Percentiles rank a stretch among this genome's conserved stretches.
Evolutionary conservation across 1,139 yeast genomes (phyloP).

Genomic region (Cylindricascospora bacillispora): DNA sequence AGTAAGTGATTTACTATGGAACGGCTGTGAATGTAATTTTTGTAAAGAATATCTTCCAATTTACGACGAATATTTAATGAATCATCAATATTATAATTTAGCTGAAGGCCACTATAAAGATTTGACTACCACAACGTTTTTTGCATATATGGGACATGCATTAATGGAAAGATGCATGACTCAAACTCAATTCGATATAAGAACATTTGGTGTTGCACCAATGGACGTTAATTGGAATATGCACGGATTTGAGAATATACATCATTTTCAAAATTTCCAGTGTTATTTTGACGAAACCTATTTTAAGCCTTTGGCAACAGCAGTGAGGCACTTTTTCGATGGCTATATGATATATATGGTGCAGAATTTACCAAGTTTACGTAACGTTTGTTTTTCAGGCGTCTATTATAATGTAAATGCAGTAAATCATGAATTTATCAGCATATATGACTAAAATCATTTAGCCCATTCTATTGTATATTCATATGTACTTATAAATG

Average conservation of each 20-base stretch:
- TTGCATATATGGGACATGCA: slow-evolving; percentile 39
- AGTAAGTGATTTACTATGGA: slow-evolving; percentile 60
- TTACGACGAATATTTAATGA: slow-evolving; percentile 46
- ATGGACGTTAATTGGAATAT: slow-evolving; percentile 30
- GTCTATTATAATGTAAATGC: slow-evolving; percentile 17
- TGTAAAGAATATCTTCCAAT: slow-evolving; percentile 38
- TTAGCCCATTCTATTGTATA: too few relatives aligned
- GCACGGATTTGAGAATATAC: slow-evolving; percentile 29
- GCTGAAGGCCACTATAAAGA: slow-evolving; percentile 40
- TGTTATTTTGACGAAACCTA: slow-evolving; percentile 27
- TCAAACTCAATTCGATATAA: slow-evolving; percentile 20
- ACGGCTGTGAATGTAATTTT: slow-evolving; percentile 53
- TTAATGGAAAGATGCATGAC: slow-evolving; percentile 27
- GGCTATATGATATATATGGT: slow-evolving; percentile 26
- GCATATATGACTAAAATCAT: slow-evolving; percentile 14
- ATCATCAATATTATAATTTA: slow-evolving; percentile 45
- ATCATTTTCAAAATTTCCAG: slow-evolving; percentile 26
- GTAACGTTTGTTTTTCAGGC: slow-evolving; percentile 16
- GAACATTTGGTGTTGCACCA: slow-evolving; percentile 20
- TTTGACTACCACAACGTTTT: slow-evolving; percentile 43
- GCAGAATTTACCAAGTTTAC: slow-evolving; percentile 20
- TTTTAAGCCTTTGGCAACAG: slow-evolving; percentile 19
- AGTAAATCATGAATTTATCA: slow-evolving; percentile 7
- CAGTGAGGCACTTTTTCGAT: slow-evolving; percentile 31
- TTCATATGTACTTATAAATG: slow-evolving; percentile 11